Conservation (phyloP, 148 eudicot genomes). For the Chenopodium quinoa region DNA sequence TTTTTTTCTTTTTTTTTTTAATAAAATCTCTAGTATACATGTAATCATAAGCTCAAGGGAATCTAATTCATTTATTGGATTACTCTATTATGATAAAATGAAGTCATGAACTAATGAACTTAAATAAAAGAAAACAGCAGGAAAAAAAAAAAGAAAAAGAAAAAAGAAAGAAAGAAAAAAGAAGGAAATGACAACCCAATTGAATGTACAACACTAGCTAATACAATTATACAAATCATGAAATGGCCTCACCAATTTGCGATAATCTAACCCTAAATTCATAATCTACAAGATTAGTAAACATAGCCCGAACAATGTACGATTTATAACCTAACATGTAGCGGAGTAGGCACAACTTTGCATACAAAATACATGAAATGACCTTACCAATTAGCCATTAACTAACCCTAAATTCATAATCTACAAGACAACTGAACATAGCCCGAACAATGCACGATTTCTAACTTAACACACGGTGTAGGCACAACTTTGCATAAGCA, state of each 20-base stretch:
- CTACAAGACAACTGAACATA: neutral
- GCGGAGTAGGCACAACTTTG: neutral
- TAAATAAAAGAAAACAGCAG: neutral
- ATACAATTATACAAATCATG: neutral
- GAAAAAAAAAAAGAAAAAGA: no score
- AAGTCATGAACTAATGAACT: neutral
- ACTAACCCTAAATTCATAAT: neutral
- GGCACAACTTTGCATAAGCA: constrained; percentile 7
- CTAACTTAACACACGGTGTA: neutral
- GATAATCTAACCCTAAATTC: neutral
- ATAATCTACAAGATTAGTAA: neutral
- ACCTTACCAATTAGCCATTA: neutral
- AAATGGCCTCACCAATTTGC: neutral
- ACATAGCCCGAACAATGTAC: neutral
- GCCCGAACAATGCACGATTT: neutral
- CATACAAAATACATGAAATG: neutral
- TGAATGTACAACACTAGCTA: neutral
- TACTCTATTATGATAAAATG: neutral
- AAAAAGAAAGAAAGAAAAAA: no score
- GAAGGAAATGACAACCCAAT: neutral
- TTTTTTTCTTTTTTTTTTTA: no score
- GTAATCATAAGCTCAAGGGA: neutral
- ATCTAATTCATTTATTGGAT: neutral
- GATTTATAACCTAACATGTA: neutral
- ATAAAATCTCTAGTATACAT: no score